Conservation (phyloP, 2,329 filamentous ascomycete genomes). For the Alternaria dauci region DNA sequence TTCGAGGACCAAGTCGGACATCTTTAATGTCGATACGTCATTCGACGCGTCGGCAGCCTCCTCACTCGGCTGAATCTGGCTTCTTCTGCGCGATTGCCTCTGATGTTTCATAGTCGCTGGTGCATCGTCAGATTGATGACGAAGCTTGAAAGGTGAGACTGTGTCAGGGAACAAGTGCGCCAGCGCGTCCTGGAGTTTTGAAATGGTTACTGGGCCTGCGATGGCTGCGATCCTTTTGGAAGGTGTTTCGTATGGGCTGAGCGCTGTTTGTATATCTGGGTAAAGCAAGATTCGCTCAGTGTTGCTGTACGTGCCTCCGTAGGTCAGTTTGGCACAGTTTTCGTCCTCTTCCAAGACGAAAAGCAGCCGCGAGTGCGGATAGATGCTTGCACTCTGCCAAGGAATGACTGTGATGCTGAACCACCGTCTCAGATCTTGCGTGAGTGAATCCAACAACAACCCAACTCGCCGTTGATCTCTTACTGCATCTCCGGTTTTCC, state of each 20-base stretch:
- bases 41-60: not conserved
- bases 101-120: not conserved
- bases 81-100: not conserved
- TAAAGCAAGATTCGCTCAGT: conserved; percentile 7
- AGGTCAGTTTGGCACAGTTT: not conserved
- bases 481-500: not conserved
- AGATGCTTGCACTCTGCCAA: conserved; percentile 5
- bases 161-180: conserved; percentile 3
- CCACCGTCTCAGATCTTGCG: conserved; percentile 7
- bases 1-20: not conserved
- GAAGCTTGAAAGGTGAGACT: not conserved
- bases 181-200: conserved; percentile 7
- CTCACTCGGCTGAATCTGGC: not conserved
- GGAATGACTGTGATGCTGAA: conserved; percentile 1
- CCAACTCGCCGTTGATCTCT: not conserved
- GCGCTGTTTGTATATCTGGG: conserved; percentile 1
- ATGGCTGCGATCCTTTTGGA: not conserved
- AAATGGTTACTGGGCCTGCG: conserved; percentile 8
- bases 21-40: not conserved
- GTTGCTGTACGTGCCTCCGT: not conserved
- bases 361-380: not conserved
- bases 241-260: not conserved
- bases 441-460: conserved; percentile 6
- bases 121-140: not conserved
- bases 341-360: conserved; percentile 9